phyloP scores from a whole-genome alignment of 371 early-diverging fungal genomes.

The Sporodiniella umbellata region DNA sequence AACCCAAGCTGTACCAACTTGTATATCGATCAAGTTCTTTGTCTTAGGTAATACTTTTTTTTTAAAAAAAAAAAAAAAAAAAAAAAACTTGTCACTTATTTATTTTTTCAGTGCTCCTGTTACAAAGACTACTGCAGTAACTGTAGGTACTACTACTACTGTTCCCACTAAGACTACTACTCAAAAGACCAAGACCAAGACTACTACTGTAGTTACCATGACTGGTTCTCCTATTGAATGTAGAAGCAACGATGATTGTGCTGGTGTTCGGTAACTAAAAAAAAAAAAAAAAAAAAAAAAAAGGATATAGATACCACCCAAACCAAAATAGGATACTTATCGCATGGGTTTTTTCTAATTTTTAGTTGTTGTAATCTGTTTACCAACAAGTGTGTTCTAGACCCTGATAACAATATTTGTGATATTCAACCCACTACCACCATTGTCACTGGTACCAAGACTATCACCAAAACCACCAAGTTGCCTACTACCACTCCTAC shows the following conservation, averaged over 20 bases:
- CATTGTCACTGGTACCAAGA: constrained; percentile 4
- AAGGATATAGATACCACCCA: too few relatives aligned
- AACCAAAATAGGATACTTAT: background rate
- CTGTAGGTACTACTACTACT: constrained; percentile 5
- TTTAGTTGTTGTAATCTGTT: constrained; percentile 23
- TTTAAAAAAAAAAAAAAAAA: background rate
- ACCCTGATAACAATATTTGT: constrained; percentile 20
- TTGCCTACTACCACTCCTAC: constrained; percentile 5
- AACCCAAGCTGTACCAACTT: constrained; percentile 25
- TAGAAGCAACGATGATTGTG: constrained; percentile 17
- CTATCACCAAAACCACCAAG: constrained; percentile 6
- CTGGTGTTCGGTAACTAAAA: constrained; percentile 18
- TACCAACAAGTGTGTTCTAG: constrained; percentile 19
- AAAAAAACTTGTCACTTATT: background rate
- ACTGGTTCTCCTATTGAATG: constrained; percentile 8
- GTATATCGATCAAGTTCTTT: constrained; percentile 21
- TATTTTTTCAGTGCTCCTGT: constrained; percentile 19
- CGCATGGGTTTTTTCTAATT: background rate
- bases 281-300: too few relatives aligned
- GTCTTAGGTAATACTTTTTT: constrained; percentile 18
- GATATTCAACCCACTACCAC: constrained; percentile 16
- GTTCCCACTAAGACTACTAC: background rate
- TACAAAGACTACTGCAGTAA: constrained; percentile 3
- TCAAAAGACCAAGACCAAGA: constrained; percentile 1
- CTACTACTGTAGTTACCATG: constrained; percentile 11